Conservation (phyloP, 1,284 basidiomycete species). For the Marasmius tenuissimus region DNA sequence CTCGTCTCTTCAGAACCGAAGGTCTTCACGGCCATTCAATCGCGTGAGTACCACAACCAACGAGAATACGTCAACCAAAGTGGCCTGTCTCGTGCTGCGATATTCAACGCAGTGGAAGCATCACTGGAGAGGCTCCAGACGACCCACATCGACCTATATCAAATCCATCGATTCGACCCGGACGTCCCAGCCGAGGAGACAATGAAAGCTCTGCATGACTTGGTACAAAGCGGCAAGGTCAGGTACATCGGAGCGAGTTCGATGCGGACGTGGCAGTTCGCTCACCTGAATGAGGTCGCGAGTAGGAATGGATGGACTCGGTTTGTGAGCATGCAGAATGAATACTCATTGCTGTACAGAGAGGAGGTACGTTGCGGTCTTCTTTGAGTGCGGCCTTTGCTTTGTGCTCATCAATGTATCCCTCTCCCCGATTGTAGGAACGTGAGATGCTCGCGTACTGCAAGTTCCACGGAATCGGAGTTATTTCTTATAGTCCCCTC, state of each 20-base stretch:
- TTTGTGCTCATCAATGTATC: background rate
- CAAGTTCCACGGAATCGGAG: constrained; percentile 27
- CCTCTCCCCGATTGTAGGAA: background rate
- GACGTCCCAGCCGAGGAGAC: constrained; percentile 37
- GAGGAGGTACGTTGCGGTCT: constrained; percentile 30
- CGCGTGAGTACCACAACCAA: constrained; percentile 15
- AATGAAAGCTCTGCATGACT: constrained; percentile 46
- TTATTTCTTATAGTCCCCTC: constrained; percentile 15
- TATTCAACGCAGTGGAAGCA: constrained; percentile 45
- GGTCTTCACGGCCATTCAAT: background rate
- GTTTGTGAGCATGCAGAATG: constrained; percentile 37
- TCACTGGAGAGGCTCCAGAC: constrained; percentile 41
- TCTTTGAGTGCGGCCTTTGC: background rate
- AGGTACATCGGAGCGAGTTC: constrained; percentile 46
- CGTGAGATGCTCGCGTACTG: constrained; percentile 14
- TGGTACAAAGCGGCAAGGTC: constrained; percentile 41
- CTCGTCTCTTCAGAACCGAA: constrained; percentile 15
- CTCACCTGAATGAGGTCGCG: constrained; percentile 36
- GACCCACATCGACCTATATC: constrained; percentile 47
- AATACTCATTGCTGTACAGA: constrained; percentile 37
- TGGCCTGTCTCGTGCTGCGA: constrained; percentile 41
- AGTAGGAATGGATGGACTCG: constrained; percentile 32
- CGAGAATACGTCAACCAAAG: constrained; percentile 42
- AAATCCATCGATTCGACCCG: constrained; percentile 42
- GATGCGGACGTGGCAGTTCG: constrained; percentile 44